Percentiles rank a stretch among this genome's conserved stretches.
These are phyloP conservation scores for Drechmeria coniospora DNA, from an alignment of 2,329 filamentous ascomycete genomes.

Conservation along the genomic window DNA sequence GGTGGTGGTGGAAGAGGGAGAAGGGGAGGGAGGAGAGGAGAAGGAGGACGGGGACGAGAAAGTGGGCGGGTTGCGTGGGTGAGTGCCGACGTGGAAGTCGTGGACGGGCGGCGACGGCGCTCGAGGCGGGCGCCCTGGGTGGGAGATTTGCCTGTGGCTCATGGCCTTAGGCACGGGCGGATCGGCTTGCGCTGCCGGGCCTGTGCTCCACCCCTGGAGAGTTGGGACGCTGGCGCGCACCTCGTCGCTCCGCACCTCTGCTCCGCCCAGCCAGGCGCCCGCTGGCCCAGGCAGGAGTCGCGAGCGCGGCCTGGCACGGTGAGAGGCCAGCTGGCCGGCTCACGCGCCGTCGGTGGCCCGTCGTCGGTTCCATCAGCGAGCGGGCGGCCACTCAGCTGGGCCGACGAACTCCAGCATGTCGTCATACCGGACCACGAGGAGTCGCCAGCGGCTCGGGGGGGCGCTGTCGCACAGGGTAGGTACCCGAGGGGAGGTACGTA, in stretches of 20 bases:
- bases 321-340: no score
- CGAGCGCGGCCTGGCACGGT: no score
- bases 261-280: no score
- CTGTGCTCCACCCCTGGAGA: slow-evolving; percentile 5
- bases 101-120: not conserved
- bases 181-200: slow-evolving; percentile 8
- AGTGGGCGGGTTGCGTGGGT: not conserved
- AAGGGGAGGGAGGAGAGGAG: slow-evolving; percentile 3
- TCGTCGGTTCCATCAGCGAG: no score
- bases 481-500: not conserved
- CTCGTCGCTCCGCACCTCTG: no score
- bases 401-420: no score
- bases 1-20: slow-evolving; percentile 2
- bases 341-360: no score
- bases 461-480: not conserved
- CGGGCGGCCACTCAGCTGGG: no score
- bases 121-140: not conserved
- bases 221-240: no score
- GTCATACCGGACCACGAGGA: not conserved
- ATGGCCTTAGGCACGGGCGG: slow-evolving; percentile 5
- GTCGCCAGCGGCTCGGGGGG: no score
- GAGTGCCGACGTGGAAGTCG: slow-evolving; percentile 1
- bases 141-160: not conserved
- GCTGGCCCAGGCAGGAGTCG: no score
- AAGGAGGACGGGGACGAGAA: not conserved